phyloP scores from a whole-genome alignment of 306 rosid genomes.

The Cucumis sativus region DNA sequence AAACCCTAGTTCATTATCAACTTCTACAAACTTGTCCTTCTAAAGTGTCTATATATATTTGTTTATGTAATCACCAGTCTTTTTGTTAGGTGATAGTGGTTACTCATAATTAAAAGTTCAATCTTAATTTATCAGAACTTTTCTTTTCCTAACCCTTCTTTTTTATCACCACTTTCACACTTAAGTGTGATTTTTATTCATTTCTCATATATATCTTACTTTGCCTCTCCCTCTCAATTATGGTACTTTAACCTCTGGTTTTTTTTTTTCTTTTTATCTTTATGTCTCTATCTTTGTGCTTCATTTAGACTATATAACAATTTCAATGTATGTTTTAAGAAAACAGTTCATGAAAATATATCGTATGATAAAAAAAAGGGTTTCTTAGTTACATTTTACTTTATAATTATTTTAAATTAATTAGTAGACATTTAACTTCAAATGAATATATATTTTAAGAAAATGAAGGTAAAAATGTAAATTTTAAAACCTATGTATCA shows the following conservation, averaged over 20 bases:
- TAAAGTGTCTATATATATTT: not conserved
- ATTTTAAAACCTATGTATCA: too few species aligned
- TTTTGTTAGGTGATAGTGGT: conserved; percentile 5
- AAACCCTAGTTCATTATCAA: not conserved
- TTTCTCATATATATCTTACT: not conserved
- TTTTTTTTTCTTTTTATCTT: not conserved
- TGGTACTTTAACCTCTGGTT: not conserved
- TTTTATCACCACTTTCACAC: not conserved
- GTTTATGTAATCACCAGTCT: not conserved
- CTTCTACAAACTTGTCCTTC: not conserved
- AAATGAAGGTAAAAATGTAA: too few species aligned
- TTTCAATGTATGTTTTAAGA: too few species aligned
- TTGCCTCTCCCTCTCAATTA: not conserved
- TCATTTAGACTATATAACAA: not conserved
- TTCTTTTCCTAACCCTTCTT: not conserved
- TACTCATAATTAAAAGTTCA: not conserved
- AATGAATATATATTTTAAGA: too few species aligned
- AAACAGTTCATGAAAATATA: not conserved
- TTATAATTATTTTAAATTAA: too few species aligned
- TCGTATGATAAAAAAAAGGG: not conserved
- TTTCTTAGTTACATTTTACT: not conserved
- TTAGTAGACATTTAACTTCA: too few species aligned
- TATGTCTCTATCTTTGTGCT: not conserved
- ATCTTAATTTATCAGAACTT: not conserved
- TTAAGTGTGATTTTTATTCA: not conserved